Conservation (phyloP, 192 early-diverging fungal genomes). For the Funneliformis geosporum region DNA sequence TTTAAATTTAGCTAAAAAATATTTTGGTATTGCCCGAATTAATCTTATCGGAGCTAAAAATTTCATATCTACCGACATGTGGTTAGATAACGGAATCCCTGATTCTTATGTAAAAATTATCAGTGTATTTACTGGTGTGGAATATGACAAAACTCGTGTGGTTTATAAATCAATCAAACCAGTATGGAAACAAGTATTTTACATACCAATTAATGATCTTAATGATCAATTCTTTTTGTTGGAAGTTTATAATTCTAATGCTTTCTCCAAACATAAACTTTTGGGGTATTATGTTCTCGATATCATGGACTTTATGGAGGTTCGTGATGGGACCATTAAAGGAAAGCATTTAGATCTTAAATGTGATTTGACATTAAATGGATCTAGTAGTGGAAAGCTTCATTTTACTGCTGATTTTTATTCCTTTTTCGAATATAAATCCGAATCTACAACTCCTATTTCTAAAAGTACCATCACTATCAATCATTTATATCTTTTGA, state of each 20-base stretch:
- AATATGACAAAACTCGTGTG: slow-evolving; percentile 74
- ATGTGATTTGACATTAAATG: slow-evolving; percentile 1
- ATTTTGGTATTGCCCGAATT: slow-evolving; percentile 75
- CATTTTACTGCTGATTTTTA: slow-evolving; percentile 59
- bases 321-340: slow-evolving; percentile 37
- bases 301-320: slow-evolving; percentile 55
- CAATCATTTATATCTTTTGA: slow-evolving; percentile 9
- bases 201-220: slow-evolving; percentile 74
- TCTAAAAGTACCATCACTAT: background rate
- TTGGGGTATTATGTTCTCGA: slow-evolving; percentile 67
- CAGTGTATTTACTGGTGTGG: slow-evolving; percentile 47
- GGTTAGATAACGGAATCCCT: slow-evolving; percentile 63
- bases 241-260: slow-evolving; percentile 82
- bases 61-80: slow-evolving; percentile 74
- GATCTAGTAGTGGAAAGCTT: slow-evolving; percentile 61
- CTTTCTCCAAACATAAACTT: slow-evolving; percentile 70
- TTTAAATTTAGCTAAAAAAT: slow-evolving; percentile 30
- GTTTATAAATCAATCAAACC: slow-evolving; percentile 84
- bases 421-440: slow-evolving; percentile 42
- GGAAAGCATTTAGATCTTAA: slow-evolving; percentile 4
- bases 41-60: slow-evolving; percentile 69
- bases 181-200: slow-evolving; percentile 88
- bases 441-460: background rate
- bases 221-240: slow-evolving; percentile 66
- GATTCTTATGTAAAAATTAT: slow-evolving; percentile 86